phyloP scores from a whole-genome alignment of 768 basidiomycete genomes.

The Peribolospora baueri region DNA sequence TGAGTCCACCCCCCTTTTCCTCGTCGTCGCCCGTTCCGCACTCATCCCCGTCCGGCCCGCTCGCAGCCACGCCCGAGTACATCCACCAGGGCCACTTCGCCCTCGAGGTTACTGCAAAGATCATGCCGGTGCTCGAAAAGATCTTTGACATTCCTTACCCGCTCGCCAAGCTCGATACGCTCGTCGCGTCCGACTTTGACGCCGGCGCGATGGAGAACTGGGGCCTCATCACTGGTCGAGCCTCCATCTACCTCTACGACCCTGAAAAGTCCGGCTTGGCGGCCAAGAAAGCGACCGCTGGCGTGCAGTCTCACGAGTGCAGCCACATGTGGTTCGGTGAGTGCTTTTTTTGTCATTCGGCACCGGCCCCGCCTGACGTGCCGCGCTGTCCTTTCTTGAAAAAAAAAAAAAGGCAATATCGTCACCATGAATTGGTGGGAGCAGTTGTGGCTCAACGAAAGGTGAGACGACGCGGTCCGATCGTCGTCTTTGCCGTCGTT shows the following conservation, averaged over 20 bases:
- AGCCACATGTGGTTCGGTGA: constrained; percentile 22
- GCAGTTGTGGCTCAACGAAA: constrained; percentile 25
- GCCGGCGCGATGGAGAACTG: constrained; percentile 56
- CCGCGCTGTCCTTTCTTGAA: constrained; percentile 1
- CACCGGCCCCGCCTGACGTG: not conserved
- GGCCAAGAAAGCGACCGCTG: constrained; percentile 55
- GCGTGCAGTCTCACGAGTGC: constrained; percentile 62
- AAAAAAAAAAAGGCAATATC: constrained; percentile 45
- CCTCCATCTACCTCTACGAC: constrained; percentile 54
- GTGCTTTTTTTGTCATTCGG: not conserved
- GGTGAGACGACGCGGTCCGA: constrained; percentile 11
- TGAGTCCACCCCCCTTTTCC: constrained; percentile 18
- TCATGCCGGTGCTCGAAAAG: constrained; percentile 65
- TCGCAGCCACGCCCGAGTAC: constrained; percentile 46
- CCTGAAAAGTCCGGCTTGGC: constrained; percentile 43
- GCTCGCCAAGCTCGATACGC: constrained; percentile 77
- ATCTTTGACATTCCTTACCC: constrained; percentile 82
- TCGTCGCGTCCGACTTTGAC: constrained; percentile 75
- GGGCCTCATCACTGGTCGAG: constrained; percentile 69
- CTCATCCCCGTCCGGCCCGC: not conserved
- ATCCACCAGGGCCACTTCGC: constrained; percentile 65
- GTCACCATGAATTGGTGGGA: constrained; percentile 89
- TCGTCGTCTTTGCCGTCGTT: not conserved
- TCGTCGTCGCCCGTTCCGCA: not conserved
- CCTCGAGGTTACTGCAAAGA: constrained; percentile 50